A percentile compares a stretch with the other conserved stretches of the same genome.
phyloP scores from a whole-genome alignment of 2,329 filamentous ascomycete genomes.

The Coniella vitis region DNA sequence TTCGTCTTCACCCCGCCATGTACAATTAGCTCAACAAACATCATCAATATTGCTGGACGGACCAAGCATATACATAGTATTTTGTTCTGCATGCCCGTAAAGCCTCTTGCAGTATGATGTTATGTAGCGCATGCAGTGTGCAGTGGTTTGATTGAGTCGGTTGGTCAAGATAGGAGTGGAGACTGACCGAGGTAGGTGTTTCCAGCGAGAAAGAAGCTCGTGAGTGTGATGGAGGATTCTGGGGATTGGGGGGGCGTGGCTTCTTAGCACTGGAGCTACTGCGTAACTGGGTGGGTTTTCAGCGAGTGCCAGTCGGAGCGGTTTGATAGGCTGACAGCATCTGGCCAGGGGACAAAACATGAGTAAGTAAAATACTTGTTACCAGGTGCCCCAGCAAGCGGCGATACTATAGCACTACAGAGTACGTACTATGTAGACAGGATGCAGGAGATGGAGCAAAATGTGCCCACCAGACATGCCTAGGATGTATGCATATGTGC shows the following conservation, averaged over 20 bases:
- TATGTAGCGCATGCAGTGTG: no score
- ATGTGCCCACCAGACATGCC: not conserved
- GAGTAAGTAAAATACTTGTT: not conserved
- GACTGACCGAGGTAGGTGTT: not conserved
- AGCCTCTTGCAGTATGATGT: not conserved
- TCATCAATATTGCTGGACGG: conserved; percentile 2
- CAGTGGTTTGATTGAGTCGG: no score
- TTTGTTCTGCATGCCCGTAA: not conserved
- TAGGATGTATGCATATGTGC: not conserved
- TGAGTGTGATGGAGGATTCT: no score
- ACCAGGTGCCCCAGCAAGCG: not conserved
- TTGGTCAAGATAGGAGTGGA: conserved; percentile 2
- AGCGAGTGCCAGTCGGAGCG: not conserved
- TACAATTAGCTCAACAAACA: conserved; percentile 11
- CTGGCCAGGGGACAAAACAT: not conserved
- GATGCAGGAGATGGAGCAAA: no score
- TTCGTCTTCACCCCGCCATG: conserved; percentile 4
- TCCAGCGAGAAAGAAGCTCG: no score
- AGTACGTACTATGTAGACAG: no score
- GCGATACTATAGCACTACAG: no score
- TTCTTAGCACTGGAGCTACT: not conserved
- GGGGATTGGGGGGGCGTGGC: no score
- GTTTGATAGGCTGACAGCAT: conserved; percentile 14
- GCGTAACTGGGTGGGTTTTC: conserved; percentile 9
- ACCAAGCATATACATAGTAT: not conserved